phyloP scores from a whole-genome alignment of 2,329 filamentous ascomycete species.

The Xylariaceae sp. region DNA sequence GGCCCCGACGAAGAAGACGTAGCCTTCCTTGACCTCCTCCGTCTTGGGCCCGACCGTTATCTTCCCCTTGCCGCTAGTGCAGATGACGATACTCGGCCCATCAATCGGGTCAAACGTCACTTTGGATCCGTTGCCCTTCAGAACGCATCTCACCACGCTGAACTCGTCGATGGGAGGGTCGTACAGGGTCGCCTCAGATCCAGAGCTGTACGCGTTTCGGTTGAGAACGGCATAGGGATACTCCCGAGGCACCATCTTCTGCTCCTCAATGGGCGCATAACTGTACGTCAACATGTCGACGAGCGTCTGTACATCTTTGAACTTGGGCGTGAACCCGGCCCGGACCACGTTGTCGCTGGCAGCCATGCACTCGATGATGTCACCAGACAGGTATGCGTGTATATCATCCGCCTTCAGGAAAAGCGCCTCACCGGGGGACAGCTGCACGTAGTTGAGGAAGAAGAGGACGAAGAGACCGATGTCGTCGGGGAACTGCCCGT shows the following conservation, averaged over 20 bases:
- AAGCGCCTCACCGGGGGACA: slow-evolving; percentile 86
- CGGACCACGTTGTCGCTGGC: slow-evolving; percentile 98
- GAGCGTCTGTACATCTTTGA: slow-evolving; percentile 89
- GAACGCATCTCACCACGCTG: slow-evolving; percentile 73
- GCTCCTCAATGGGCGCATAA: slow-evolving; percentile 88
- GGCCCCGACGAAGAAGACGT: slow-evolving; percentile 80
- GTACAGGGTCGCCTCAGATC: slow-evolving; percentile 69
- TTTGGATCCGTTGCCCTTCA: slow-evolving; percentile 69
- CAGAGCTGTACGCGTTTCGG: slow-evolving; percentile 71
- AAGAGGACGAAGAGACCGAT: slow-evolving; percentile 94
- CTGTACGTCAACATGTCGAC: slow-evolving; percentile 91
- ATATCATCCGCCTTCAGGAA: slow-evolving; percentile 97
- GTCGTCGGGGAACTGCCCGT: slow-evolving; percentile 81
- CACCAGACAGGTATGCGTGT: slow-evolving; percentile 86
- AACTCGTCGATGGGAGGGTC: slow-evolving; percentile 97
- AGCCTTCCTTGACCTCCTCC: slow-evolving; percentile 66
- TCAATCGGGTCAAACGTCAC: slow-evolving; percentile 82
- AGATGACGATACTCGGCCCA: slow-evolving; percentile 89
- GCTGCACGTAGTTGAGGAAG: slow-evolving; percentile 91
- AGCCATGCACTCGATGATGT: slow-evolving; percentile 99
- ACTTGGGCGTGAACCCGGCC: slow-evolving; percentile 95
- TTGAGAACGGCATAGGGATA: slow-evolving; percentile 85
- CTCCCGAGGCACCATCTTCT: slow-evolving; percentile 82
- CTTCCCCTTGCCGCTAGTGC: slow-evolving; percentile 74
- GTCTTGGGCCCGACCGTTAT: slow-evolving; percentile 81